Base-by-base conservation (phyloP, 1,139 yeast species). In the Zygoascus sp. region DNA sequence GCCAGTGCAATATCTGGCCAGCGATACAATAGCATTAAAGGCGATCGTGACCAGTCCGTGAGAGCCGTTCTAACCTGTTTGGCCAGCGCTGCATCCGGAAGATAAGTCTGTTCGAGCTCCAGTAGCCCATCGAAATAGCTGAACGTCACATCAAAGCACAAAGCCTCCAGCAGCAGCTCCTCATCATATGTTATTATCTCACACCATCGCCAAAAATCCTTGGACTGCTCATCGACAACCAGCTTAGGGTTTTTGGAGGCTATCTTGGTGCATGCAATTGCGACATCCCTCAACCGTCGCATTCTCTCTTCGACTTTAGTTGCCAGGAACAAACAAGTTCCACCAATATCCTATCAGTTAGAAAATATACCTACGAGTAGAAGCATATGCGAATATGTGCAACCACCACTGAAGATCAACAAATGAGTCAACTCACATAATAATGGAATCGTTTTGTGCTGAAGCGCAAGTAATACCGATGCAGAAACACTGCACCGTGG, bases 271-370 rank as follows among this genome's bases (percentile, higher is more conserved):
- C 77, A 72, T 4, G 70, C 68, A 21, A 70, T 63, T 11, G 75
- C 76, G 3, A 77, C 68, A 47, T 76, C 80, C 40, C 70, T 59
- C 22, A 76, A 58, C 43, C 70, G 63, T 32, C 81, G 65, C 41
- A 73, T 69, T 21, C 75, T 67, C 50, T 77, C 81, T 48, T 76
- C 79, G 7, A 75, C 69, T 50, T 77, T 77, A 46, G 77, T 69
- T 1, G 80, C 80, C 21, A 77, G 61, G 55, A 77, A 76, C 25
- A 77, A 54, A 28, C 75, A 63, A 1, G 79, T 70, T 0, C 77
- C 79, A 0, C 73, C 80, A 25, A 72, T 66, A 47, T 76, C 56
- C 44, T 44, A 35, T 2, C 23, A 17, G 40, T 40, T 27, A 48
- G 35, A 32, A 41, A 59, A 16, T 19, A 22, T 17, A 3, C 19